Evolutionary conservation across 1,284 basidiomycete genomes (phyloP).

Genomic region (Tremellales sp.): DNA sequence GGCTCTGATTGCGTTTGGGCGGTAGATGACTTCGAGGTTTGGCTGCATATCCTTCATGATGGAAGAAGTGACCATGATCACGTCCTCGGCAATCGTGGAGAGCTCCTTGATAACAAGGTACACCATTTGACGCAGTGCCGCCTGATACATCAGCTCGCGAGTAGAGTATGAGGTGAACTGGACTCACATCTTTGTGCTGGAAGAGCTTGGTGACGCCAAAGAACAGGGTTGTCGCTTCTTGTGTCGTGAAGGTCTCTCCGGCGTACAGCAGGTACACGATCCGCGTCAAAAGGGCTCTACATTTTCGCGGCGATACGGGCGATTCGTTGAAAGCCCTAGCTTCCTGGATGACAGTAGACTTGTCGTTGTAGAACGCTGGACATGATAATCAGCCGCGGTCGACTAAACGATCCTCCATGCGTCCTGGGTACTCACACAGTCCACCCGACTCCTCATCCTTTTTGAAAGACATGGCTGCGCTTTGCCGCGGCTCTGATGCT

Average conservation of each 20-base stretch:
- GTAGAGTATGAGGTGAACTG: too few relatives aligned
- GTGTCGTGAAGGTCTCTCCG: conserved; percentile 90
- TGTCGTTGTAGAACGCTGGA: conserved; percentile 67
- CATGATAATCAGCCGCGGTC: conserved; percentile 5
- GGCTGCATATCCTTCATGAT: conserved; percentile 99
- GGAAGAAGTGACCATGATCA: conserved; percentile 99
- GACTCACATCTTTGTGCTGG: conserved; percentile 95
- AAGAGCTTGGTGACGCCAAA: conserved; percentile 99
- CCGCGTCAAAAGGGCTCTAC: conserved; percentile 90
- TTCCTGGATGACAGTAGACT: conserved; percentile 94
- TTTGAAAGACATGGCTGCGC: conserved; percentile 60
- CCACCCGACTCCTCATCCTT: conserved; percentile 84
- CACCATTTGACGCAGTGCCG: conserved; percentile 93
- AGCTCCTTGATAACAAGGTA: conserved; percentile 99
- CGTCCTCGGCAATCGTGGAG: conserved; percentile 92
- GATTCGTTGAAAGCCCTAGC: conserved; percentile 99
- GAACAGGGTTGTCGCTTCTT: conserved; percentile 96
- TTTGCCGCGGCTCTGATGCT: background rate
- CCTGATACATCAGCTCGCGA: conserved; percentile 53
- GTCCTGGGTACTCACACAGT: conserved; percentile 41
- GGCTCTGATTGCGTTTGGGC: conserved; percentile 95
- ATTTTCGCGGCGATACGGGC: conserved; percentile 94
- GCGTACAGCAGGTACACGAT: conserved; percentile 95
- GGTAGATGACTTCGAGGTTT: conserved; percentile 97
- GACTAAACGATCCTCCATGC: background rate